Base-by-base conservation (phyloP, 441 rosid genomes). In the Jatropha podagrica region DNA sequence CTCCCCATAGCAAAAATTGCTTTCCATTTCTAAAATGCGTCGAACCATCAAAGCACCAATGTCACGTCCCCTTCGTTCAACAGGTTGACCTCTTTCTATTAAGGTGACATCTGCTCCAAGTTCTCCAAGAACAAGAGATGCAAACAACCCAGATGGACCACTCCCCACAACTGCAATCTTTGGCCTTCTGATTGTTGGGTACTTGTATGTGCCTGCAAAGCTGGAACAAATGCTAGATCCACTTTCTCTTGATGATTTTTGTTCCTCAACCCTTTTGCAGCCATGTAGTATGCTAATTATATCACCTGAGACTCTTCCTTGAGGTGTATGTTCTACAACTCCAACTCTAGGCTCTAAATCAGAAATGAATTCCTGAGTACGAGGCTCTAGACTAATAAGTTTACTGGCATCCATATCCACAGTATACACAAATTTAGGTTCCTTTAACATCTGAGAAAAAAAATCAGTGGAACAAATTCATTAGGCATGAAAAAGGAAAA, bases 1-100 rank as follows among this genome's bases (percentile, higher is more conserved):
- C 99, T 95, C 99, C 81, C 99, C 99, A 80, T 88, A 93, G 92
- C 98, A 92, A 88, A 95, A 95, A 74, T 93, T 95, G 92, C 98
- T 95, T 78, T 95, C 98, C 76, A 81, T 74, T 74, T 92, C 93
- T 76, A 93, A 83, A 73, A 91, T 86, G 68, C 83, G 89, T 13
- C 95, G 95, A 81, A 93, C 95, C 46, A 89, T 82, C 73, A 92
- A 81, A 79, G 98, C 94, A 4, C 97, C 98, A 84, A 95, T 91
- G 80, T 95, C 99, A 73, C 91, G 90, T 2, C 99, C 99, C 75
- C 99, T 89, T 72, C 84, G 90, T 83, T 93, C 99, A 75, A 95
- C 97, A 3, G 96, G 90, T 82, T 93, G 96, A 68, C 99, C 99
- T 83, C 99, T 91, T 81, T 93, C 99, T 23, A 95, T 83, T 81